A percentile compares a stretch with the other conserved stretches of the same genome.
Evolutionary conservation across 129 eudicot genomes (phyloP).

Genomic region (Sambucus nigra): DNA sequence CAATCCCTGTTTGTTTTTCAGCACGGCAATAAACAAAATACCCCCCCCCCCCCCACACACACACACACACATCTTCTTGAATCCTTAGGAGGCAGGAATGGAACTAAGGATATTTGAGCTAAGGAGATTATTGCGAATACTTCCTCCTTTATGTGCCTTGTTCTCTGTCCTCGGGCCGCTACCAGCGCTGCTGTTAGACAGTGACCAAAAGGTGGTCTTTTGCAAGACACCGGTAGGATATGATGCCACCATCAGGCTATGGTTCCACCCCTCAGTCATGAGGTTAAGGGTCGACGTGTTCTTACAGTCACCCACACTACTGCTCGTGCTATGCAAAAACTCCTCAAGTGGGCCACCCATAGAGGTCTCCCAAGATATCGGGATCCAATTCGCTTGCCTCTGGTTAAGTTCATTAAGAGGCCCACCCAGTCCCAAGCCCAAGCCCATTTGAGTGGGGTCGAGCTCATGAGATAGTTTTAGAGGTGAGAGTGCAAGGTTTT

Average conservation of each 20-base stretch:
- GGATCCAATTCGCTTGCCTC: constrained; percentile 55
- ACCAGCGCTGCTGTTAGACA: constrained; percentile 79
- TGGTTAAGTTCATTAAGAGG: constrained; percentile 22
- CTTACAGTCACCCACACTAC: constrained; percentile 23
- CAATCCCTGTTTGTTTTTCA: not conserved
- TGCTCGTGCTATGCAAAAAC: constrained; percentile 42
- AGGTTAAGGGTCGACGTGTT: constrained; percentile 23
- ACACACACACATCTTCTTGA: not conserved
- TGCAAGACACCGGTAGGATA: constrained; percentile 83
- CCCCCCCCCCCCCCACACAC: no score
- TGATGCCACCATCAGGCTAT: constrained; percentile 44
- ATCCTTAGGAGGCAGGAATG: constrained; percentile 38
- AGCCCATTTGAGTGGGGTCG: constrained; percentile 39
- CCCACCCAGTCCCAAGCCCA: constrained; percentile 22
- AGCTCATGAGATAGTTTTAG: constrained; percentile 43
- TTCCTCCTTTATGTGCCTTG: constrained; percentile 19
- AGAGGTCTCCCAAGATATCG: constrained; percentile 56
- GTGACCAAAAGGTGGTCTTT: constrained; percentile 53
- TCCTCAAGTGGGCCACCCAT: constrained; percentile 89
- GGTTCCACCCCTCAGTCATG: constrained; percentile 40
- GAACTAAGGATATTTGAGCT: constrained; percentile 28
- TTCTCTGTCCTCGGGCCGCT: constrained; percentile 49
- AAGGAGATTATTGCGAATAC: constrained; percentile 18
- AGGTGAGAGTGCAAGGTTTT: constrained; percentile 40
- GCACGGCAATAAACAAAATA: not conserved